Evolutionary conservation across 2,329 filamentous ascomycete species (phyloP), one percentile per base, ranked within the genome.

Genomic region (Nothophaeocryptopus gaeumannii): DNA sequence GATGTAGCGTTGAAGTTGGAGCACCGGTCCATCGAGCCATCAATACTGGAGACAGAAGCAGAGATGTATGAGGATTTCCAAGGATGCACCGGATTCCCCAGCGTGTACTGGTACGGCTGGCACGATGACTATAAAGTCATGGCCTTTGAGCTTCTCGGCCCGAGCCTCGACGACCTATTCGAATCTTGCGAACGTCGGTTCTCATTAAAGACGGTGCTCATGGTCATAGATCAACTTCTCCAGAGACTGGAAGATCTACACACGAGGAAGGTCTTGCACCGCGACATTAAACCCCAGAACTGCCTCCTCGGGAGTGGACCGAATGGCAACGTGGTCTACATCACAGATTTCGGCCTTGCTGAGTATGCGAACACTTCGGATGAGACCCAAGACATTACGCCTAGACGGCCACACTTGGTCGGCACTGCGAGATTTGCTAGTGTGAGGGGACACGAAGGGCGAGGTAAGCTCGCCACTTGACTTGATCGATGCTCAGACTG

Each of bases 371-470:
- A n/a, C n/a, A 20, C 9, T 31, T 32, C 35, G 26, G 12, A 32
- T 34, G n/a, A n/a, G n/a, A n/a, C n/a, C n/a, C n/a, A n/a, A n/a
- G 37, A 47, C 31, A 8, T 40, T 33, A 7, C 14, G 29, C 29
- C 16, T 14, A 20, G 37, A 26, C 15, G 33, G 8, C 32, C 36
- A 13, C 14, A 10, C 13, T n/a, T 61, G n/a, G 31, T 60, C 32
- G 52, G 59, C 31, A 63, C 51, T 2, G 20, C 47, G 31, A 44
- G 54, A 45, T 62, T 55, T 50, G 58, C 58, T 8, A 63, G 59
- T 39, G 47, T 59, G n/a, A 61, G 54, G 38, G 56, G 36, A 45
- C 57, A 63, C 43, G 44, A 49, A 30, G 61, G 49, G 7, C 32
- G 44, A 36, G 49, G 56, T 61, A 39, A 46, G 53, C n/a, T n/a